phyloP scores from a whole-genome alignment of 306 rosid genomes.

The Coriaria nepalensis region DNA sequence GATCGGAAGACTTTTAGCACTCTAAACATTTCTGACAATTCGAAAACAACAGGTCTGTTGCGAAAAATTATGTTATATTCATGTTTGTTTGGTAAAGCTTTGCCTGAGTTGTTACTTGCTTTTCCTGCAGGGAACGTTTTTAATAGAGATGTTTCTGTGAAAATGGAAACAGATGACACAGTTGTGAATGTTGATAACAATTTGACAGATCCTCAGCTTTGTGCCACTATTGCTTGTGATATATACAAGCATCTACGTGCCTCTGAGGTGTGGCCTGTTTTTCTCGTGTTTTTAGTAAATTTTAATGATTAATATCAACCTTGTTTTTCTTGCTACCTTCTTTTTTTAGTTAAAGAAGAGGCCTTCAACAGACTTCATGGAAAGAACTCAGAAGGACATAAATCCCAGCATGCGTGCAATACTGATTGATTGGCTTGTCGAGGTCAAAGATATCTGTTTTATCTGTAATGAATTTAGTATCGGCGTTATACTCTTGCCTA shows the following conservation, averaged over 20 bases:
- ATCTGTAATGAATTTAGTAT: background rate
- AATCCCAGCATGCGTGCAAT: conserved; percentile 82
- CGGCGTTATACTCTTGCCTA: background rate
- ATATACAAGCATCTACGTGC: conserved; percentile 86
- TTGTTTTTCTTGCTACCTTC: background rate
- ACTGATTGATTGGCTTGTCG: conserved; percentile 91
- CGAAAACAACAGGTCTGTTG: conserved; percentile 35
- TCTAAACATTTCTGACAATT: conserved; percentile 52
- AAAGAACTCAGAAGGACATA: conserved; percentile 69
- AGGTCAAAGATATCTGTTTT: conserved; percentile 33
- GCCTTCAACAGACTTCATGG: conserved; percentile 82
- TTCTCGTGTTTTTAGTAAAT: background rate
- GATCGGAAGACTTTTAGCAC: conserved; percentile 57
- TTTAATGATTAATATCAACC: background rate
- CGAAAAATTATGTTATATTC: background rate
- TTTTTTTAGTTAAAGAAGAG: conserved; percentile 59
- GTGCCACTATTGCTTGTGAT: conserved; percentile 89
- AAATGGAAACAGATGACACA: conserved; percentile 42
- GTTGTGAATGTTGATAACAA: conserved; percentile 47
- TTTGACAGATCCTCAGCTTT: conserved; percentile 69
- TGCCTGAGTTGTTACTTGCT: conserved; percentile 2
- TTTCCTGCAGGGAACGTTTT: conserved; percentile 44
- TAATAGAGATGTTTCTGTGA: conserved; percentile 47
- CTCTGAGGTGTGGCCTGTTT: conserved; percentile 49
- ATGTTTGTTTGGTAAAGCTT: background rate